phyloP scores from a whole-genome alignment of 805 yeast species.

The Phaffomyces opuntiae region DNA sequence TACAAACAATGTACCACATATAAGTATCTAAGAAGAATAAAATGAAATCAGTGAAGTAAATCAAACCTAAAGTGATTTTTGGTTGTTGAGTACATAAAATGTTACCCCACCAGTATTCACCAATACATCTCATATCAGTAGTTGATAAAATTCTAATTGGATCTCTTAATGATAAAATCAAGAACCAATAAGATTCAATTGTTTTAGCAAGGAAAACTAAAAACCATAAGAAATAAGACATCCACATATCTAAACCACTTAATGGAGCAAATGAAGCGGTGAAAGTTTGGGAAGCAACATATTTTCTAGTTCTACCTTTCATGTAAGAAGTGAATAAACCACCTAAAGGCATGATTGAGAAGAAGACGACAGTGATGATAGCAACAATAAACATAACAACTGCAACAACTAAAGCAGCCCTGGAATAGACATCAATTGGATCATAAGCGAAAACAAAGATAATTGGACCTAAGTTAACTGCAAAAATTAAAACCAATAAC shows the following conservation, averaged over 20 bases:
- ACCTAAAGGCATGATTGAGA: conserved; percentile 93
- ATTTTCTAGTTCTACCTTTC: conserved; percentile 79
- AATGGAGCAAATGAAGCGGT: conserved; percentile 85
- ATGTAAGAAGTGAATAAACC: conserved; percentile 90
- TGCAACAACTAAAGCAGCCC: conserved; percentile 69
- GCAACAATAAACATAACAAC: conserved; percentile 89
- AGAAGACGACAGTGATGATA: conserved; percentile 74
- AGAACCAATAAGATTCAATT: conserved; percentile 85
- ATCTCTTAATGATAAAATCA: conserved; percentile 85
- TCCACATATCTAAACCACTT: conserved; percentile 88
- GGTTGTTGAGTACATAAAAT: conserved; percentile 80
- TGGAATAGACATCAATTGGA: conserved; percentile 57
- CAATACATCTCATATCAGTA: conserved; percentile 87
- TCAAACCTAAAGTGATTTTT: conserved; percentile 82
- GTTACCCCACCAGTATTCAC: conserved; percentile 86
- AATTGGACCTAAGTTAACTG: conserved; percentile 75
- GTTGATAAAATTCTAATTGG: conserved; percentile 87
- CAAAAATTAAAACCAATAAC: conserved; percentile 61
- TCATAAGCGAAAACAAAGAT: conserved; percentile 81
- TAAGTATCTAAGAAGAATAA: conserved; percentile 98
- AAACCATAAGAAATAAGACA: conserved; percentile 89
- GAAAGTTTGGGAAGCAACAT: conserved; percentile 90
- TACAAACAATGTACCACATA: conserved; percentile 96
- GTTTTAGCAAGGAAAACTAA: conserved; percentile 85
- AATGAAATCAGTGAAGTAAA: conserved; percentile 87